Base-by-base conservation (phyloP, 305 asterid genomes). In the Rubia balearica region DNA sequence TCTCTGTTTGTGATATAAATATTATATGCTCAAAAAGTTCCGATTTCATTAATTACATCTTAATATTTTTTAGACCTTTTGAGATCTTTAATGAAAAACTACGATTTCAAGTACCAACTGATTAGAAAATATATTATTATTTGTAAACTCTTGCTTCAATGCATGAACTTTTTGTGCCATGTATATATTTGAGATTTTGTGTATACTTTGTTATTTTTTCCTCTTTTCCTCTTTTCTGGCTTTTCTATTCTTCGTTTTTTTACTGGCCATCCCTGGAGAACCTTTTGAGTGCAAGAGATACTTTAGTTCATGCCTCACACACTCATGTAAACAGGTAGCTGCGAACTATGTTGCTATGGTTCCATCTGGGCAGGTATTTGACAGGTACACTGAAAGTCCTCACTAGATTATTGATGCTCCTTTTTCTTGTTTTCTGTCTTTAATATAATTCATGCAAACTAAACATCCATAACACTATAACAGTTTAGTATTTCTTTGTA, bases 341-440 rank as follows among this genome's bases (percentile, higher is more conserved):
- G 97, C 98, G 68, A 93, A 93, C 82, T 91, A 83, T 62, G 92
- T 93, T 73, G 98, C 96, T 74, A 93, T 93, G 97, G 91, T 93
- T 78, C 98, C 97, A 69, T 87, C 97, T 0, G 97, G 98, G 71
- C 98, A 93, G 88, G 81, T 93, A 79, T 93, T 93, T 79, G 97
- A 93, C 83, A 93, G 98, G 98, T 90, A 68, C 75, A 69, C 68
- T 24, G 22, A 51, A 30, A 57, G 17, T 51, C 53, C 36, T 17
- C 33, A 11, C 42, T 67, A 9, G 45, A 42, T 11, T 33, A 13
- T 24, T 61, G 40, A 19, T 64, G 8, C 33, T 16, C 65, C 49
- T 51, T 9, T 68, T 43, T 51, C 64, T 33, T 8, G 36, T 1
- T 60, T 7, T n/a, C 13, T 43, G 10, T 62, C 62, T 27, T 71